A percentile compares a stretch with the other conserved stretches of the same genome.
These are phyloP conservation scores for Solioccasus polychromus DNA, from an alignment of 768 basidiomycete species.

Conservation along the genomic window DNA sequence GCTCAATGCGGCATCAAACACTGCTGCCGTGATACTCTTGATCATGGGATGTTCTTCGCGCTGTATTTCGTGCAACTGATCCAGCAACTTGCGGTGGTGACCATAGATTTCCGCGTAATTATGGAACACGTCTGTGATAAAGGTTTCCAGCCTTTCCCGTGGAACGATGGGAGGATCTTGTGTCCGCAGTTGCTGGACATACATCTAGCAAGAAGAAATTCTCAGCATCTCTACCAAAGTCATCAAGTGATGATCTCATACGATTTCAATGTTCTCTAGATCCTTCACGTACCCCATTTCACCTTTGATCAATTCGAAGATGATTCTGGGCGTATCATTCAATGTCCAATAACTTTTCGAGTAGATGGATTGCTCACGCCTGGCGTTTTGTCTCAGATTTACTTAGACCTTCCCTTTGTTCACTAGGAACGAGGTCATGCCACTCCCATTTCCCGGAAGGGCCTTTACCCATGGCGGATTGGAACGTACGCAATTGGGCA, in stretches of 20 bases:
- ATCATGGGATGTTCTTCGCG: conserved; percentile 83
- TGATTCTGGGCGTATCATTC: conserved; percentile 52
- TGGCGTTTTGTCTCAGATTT: conserved; percentile 84
- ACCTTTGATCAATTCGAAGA: conserved; percentile 92
- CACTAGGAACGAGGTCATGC: conserved; percentile 80
- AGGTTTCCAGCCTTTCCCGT: conserved; percentile 63
- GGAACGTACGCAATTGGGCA: conserved; percentile 86
- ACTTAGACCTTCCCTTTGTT: conserved; percentile 54
- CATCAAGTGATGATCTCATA: conserved; percentile 33
- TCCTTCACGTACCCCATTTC: conserved; percentile 96
- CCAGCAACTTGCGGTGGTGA: conserved; percentile 74
- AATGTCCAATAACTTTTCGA: not conserved
- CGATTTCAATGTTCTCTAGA: conserved; percentile 79
- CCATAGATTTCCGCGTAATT: conserved; percentile 75
- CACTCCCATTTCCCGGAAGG: conserved; percentile 82
- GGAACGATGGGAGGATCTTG: conserved; percentile 79
- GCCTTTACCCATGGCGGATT: conserved; percentile 83
- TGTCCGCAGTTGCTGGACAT: conserved; percentile 68
- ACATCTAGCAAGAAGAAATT: conserved; percentile 54
- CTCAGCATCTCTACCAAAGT: conserved; percentile 1
- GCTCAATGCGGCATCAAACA: conserved; percentile 87
- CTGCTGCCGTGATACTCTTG: conserved; percentile 73
- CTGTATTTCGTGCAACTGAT: conserved; percentile 82
- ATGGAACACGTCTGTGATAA: conserved; percentile 87
- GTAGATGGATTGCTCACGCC: conserved; percentile 51